Conservation (phyloP, 2,329 filamentous ascomycete species). For the Scedosporium aurantiacum region DNA sequence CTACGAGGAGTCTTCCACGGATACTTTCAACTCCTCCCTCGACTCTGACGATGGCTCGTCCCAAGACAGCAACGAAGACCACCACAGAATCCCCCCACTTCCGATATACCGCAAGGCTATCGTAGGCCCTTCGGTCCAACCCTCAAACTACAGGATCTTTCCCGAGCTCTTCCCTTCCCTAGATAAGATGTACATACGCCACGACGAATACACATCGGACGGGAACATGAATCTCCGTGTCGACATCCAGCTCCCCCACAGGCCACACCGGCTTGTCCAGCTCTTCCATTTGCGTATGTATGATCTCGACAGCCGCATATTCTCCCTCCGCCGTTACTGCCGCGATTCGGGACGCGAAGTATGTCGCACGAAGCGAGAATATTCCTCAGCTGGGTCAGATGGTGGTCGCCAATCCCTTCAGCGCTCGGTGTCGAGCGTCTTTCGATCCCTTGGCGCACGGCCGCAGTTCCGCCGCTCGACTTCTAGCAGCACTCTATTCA, state of each 20-base stretch:
- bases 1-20: conserved; percentile 50
- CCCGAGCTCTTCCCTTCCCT: conserved; percentile 76
- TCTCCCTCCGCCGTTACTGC: conserved; percentile 84
- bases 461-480: conserved; percentile 1
- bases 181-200: conserved; percentile 68
- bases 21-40: conserved; percentile 70
- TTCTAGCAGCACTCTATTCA: conserved; percentile 5
- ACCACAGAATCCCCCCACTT: conserved; percentile 35
- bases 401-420: conserved; percentile 2
- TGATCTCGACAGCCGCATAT: conserved; percentile 74
- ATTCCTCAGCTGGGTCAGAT: conserved; percentile 27
- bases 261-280: conserved; percentile 41
- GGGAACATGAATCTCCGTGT: conserved; percentile 95
- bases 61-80: conserved; percentile 20
- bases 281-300: conserved; percentile 95
- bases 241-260: conserved; percentile 44
- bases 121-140: conserved; percentile 1
- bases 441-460: conserved; percentile 5
- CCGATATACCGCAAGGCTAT: conserved; percentile 34
- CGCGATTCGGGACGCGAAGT: conserved; percentile 88
- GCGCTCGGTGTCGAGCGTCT: conserved; percentile 8
- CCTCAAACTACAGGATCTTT: conserved; percentile 24
- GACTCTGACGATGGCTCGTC: conserved; percentile 34
- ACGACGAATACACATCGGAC: conserved; percentile 82
- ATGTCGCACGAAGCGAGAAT: conserved; percentile 70